Conservation (phyloP, 2,329 filamentous ascomycete genomes). For the Fusarium transvaalense region DNA sequence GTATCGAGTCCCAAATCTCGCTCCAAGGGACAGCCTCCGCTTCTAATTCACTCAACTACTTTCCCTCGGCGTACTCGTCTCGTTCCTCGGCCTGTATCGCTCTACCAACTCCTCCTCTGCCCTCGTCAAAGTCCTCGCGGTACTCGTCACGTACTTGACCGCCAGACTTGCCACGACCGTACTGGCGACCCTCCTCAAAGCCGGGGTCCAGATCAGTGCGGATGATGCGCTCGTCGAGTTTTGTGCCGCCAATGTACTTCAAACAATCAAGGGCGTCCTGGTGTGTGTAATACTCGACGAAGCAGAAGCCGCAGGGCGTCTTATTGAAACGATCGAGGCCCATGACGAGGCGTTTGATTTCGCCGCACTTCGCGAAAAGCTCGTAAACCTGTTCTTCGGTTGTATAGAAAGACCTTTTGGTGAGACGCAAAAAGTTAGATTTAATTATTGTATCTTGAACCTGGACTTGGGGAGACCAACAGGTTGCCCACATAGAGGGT, state of each 20-base stretch:
- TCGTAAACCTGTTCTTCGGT: slow-evolving; percentile 99
- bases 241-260: slow-evolving; percentile 98
- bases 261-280: slow-evolving; percentile 97
- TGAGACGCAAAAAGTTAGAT: slow-evolving; percentile 34
- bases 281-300: slow-evolving; percentile 99
- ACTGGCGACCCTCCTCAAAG: slow-evolving; percentile 95
- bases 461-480: slow-evolving; percentile 58
- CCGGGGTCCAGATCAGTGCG: slow-evolving; percentile 95
- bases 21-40: slow-evolving; percentile 1
- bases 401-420: slow-evolving; percentile 88
- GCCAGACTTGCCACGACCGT: slow-evolving; percentile 93
- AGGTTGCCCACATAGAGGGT: slow-evolving; percentile 98
- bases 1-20: slow-evolving; percentile 44
- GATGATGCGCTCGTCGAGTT: slow-evolving; percentile 97
- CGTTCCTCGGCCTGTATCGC: slow-evolving; percentile 71
- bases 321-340: slow-evolving; percentile 96
- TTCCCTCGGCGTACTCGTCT: slow-evolving; percentile 56
- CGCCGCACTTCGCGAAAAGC: slow-evolving; percentile 94
- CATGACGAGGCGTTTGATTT: slow-evolving; percentile 99
- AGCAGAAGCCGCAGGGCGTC: slow-evolving; percentile 98
- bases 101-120: slow-evolving; percentile 88
- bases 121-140: slow-evolving; percentile 95
- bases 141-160: slow-evolving; percentile 99
- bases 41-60: slow-evolving; percentile 32
- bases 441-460: background rate